Evolutionary conservation across 2,329 filamentous ascomycete species (phyloP).

Genomic region (Myriosclerotinia scirpicola): DNA sequence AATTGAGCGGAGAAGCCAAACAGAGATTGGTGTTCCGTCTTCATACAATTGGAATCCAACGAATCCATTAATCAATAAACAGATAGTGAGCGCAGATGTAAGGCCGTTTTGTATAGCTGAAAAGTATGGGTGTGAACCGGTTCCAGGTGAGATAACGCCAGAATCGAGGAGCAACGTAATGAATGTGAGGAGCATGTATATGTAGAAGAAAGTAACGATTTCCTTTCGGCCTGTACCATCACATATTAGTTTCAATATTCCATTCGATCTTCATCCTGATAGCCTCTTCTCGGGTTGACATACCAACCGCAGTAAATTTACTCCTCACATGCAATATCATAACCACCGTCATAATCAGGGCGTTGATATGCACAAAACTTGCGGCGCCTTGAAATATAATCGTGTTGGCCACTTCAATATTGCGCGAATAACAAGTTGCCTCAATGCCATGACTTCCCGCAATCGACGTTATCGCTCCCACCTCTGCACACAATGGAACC

Average conservation of each 20-base stretch:
- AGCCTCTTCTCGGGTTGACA: constrained; percentile 40
- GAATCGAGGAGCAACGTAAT: constrained; percentile 88
- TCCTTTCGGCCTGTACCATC: constrained; percentile 57
- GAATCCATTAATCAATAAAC: constrained; percentile 93
- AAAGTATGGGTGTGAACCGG: constrained; percentile 83
- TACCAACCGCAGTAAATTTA: constrained; percentile 97
- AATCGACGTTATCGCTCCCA: constrained; percentile 72
- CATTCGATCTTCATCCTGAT: neutral
- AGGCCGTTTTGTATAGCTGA: constrained; percentile 84
- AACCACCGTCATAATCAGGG: constrained; percentile 87
- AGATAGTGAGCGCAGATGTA: constrained; percentile 80
- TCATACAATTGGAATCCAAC: constrained; percentile 98
- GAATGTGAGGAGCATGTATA: constrained; percentile 88
- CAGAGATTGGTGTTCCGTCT: constrained; percentile 87
- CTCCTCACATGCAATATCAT: constrained; percentile 97
- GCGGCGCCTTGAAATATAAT: constrained; percentile 96
- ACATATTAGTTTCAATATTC: constrained; percentile 27
- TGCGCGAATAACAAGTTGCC: constrained; percentile 87
- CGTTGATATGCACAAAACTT: constrained; percentile 87
- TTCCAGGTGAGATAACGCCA: constrained; percentile 84
- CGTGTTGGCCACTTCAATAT: constrained; percentile 95
- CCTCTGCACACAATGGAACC: constrained; percentile 81
- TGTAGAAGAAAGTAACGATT: constrained; percentile 90
- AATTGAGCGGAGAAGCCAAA: constrained; percentile 84
- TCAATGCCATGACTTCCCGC: constrained; percentile 74